phyloP scores from a whole-genome alignment of 805 yeast genomes.

The Candida loeiensis region DNA sequence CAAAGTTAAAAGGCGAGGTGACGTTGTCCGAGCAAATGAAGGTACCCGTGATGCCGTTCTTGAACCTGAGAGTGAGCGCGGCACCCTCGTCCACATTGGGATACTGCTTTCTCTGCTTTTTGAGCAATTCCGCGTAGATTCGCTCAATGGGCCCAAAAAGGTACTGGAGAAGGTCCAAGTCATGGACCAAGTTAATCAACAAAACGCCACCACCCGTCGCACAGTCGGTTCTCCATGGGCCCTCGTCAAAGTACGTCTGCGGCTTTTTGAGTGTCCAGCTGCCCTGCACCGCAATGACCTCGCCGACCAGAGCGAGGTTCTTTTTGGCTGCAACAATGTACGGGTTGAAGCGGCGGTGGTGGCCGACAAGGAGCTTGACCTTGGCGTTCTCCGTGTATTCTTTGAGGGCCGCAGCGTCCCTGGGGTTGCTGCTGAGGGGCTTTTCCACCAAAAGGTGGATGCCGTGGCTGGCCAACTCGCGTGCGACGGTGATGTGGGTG shows the following conservation, averaged over 20 bases:
- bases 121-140: slow-evolving; percentile 37
- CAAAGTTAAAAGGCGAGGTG: slow-evolving; percentile 39
- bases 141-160: slow-evolving; percentile 37
- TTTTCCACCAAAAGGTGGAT: slow-evolving; percentile 40
- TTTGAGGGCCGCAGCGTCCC: slow-evolving; percentile 32
- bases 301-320: slow-evolving; percentile 29
- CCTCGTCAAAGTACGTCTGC: slow-evolving; percentile 29
- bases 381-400: slow-evolving; percentile 21
- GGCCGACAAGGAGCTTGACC: slow-evolving; percentile 38
- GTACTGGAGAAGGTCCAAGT: slow-evolving; percentile 39
- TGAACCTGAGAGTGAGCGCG: slow-evolving; percentile 34
- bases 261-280: slow-evolving; percentile 39
- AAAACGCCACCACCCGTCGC: slow-evolving; percentile 39
- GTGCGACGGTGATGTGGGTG: slow-evolving; percentile 34
- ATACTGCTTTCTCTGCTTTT: slow-evolving; percentile 25
- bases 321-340: slow-evolving; percentile 36
- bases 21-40: slow-evolving; percentile 42
- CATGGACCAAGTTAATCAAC: slow-evolving; percentile 40
- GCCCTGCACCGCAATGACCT: slow-evolving; percentile 37
- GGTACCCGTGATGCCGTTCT: slow-evolving; percentile 38
- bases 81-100: slow-evolving; percentile 42
- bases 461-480: slow-evolving; percentile 32
- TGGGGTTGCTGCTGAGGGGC: slow-evolving; percentile 35
- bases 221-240: slow-evolving; percentile 37
- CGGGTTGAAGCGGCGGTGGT: slow-evolving; percentile 42